Percentiles rank a stretch among this genome's conserved stretches.
Evolutionary conservation across 1,284 basidiomycete genomes (phyloP).

Genomic region (Rhodotorula sp.): DNA sequence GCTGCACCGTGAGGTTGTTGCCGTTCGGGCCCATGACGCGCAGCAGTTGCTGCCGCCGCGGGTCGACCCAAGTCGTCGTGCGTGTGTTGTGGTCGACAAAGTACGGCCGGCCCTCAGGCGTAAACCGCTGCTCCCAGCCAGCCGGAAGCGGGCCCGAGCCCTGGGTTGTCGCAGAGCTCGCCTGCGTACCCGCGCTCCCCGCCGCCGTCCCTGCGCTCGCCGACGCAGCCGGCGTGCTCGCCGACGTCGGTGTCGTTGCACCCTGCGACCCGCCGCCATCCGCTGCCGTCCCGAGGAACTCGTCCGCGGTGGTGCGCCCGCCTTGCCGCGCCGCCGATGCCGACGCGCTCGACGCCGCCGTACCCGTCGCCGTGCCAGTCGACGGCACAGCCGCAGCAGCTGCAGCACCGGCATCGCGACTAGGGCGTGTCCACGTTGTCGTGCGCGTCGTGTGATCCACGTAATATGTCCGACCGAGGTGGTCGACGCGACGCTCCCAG

Average conservation of each 20-base stretch:
- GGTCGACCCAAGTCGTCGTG: conserved; percentile 98
- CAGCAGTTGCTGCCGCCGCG: conserved; percentile 80
- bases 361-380: conserved; percentile 50
- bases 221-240: conserved; percentile 35
- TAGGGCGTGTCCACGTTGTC: conserved; percentile 88
- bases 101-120: conserved; percentile 95
- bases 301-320: conserved; percentile 45
- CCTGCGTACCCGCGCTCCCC: not conserved
- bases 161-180: conserved; percentile 63
- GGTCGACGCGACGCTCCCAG: conserved; percentile 92
- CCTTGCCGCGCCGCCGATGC: conserved; percentile 16
- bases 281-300: conserved; percentile 47
- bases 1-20: conserved; percentile 74
- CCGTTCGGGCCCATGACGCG: conserved; percentile 82
- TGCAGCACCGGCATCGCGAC: conserved; percentile 50
- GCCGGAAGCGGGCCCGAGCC: conserved; percentile 82
- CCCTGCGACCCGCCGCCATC: conserved; percentile 34
- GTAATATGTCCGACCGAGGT: conserved; percentile 81
- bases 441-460: conserved; percentile 75
- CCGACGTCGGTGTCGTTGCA: conserved; percentile 48
- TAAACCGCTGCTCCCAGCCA: conserved; percentile 98
- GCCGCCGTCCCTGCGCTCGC: conserved; percentile 46
- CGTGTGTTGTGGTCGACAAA: conserved; percentile 83
- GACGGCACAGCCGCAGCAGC: conserved; percentile 49
- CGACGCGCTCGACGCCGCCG: conserved; percentile 13